Percentiles rank a stretch among this genome's conserved stretches.
Conservation (phyloP, 1,284 basidiomycete genomes). For the Ceratobasidium sp. region DNA sequence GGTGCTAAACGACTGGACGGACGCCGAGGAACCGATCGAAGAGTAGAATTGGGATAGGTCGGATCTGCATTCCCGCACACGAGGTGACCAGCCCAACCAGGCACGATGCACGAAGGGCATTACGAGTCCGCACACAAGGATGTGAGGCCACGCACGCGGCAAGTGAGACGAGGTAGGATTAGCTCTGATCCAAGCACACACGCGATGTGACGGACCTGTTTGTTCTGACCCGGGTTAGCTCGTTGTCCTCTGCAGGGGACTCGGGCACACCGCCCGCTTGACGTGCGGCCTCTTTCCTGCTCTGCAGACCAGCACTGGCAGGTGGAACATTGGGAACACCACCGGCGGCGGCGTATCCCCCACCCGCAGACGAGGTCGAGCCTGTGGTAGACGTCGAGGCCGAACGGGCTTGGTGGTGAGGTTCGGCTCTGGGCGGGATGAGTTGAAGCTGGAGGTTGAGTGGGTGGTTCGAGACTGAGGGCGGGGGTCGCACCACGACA, state of each 20-base stretch:
- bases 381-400: conserved; percentile 43
- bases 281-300: conserved; percentile 8
- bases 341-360: conserved; percentile 12
- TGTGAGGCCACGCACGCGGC: conserved; percentile 50
- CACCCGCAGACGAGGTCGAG: conserved; percentile 19
- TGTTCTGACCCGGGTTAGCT: conserved; percentile 8
- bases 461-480: conserved; percentile 84
- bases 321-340: conserved; percentile 39
- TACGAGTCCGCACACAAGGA: too few species aligned
- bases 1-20: conserved; percentile 62
- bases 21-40: conserved; percentile 61
- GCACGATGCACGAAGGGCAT: too few species aligned
- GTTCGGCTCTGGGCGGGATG: conserved; percentile 62
- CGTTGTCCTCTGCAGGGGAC: conserved; percentile 6
- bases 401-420: conserved; percentile 49
- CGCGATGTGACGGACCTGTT: conserved; percentile 5
- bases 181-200: conserved; percentile 6
- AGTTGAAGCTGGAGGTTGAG: conserved; percentile 95
- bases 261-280: conserved; percentile 7
- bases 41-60: conserved; percentile 57
- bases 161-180: conserved; percentile 51
- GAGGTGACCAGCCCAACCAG: too few species aligned
- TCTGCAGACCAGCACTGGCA: conserved; percentile 18
- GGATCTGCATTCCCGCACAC: conserved; percentile 32
- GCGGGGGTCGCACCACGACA: conserved; percentile 85